phyloP scores from a whole-genome alignment of 208 protist genomes.

The Herpetomonas samuelpessoai region DNA sequence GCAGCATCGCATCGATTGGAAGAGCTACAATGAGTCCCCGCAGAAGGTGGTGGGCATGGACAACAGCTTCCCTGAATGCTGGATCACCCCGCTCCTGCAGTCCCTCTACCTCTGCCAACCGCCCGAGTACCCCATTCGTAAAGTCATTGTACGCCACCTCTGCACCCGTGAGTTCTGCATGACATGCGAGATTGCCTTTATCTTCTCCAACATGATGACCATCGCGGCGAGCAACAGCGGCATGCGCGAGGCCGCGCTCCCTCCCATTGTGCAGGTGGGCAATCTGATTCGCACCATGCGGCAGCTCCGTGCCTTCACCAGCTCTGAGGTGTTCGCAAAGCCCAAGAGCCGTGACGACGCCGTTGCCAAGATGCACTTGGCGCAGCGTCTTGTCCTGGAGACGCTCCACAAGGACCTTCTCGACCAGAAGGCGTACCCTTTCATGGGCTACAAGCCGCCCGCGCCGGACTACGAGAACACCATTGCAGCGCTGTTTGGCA shows the following conservation, averaged over 20 bases:
- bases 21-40: conserved; percentile 76
- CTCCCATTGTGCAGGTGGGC: conserved; percentile 82
- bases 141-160: conserved; percentile 76
- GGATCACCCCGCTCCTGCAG: conserved; percentile 81
- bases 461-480: conserved; percentile 61
- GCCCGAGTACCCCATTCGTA: conserved; percentile 77
- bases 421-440: conserved; percentile 76
- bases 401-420: conserved; percentile 76
- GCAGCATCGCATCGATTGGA: conserved; percentile 83
- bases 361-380: conserved; percentile 81
- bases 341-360: conserved; percentile 79
- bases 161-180: conserved; percentile 83
- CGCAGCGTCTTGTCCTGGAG: conserved; percentile 66
- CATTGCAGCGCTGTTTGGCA: conserved; percentile 81
- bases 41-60: conserved; percentile 78
- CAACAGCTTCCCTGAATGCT: conserved; percentile 90
- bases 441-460: conserved; percentile 59
- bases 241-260: conserved; percentile 56
- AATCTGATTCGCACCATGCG: conserved; percentile 83
- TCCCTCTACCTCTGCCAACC: conserved; percentile 84
- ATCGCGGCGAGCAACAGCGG: conserved; percentile 45
- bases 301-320: conserved; percentile 53
- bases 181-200: conserved; percentile 84
- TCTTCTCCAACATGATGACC: conserved; percentile 88
- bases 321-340: conserved; percentile 59